A percentile compares a stretch with the other conserved stretches of the same genome.
These are phyloP conservation scores for Saksenaea vasiformis DNA, from an alignment of 371 early-diverging fungal species.

Conservation along the genomic window DNA sequence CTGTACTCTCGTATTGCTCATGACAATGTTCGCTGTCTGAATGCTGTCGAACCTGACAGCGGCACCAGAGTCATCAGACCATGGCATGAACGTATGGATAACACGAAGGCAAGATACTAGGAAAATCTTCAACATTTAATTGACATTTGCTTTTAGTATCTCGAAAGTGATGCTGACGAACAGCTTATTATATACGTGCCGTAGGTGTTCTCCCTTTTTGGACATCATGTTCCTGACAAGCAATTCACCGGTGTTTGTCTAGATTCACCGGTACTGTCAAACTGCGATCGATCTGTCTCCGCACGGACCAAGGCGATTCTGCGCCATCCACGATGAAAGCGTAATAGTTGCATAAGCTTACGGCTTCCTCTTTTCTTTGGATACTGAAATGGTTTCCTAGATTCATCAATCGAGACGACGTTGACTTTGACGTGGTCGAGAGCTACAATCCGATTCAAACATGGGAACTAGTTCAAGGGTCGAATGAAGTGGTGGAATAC, in stretches of 20 bases:
- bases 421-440: conserved; percentile 90
- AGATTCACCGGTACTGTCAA: conserved; percentile 90
- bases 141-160: conserved; percentile 40
- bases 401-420: conserved; percentile 85
- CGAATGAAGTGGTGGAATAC: conserved; percentile 70
- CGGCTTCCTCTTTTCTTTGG: not conserved
- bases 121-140: not conserved
- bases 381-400: conserved; percentile 33
- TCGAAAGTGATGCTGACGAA: conserved; percentile 89
- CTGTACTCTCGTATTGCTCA: conserved; percentile 82
- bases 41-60: conserved; percentile 72
- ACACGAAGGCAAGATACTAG: conserved; percentile 48
- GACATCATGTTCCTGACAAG: not conserved
- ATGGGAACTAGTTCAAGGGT: conserved; percentile 72
- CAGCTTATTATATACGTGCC: conserved; percentile 89
- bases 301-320: conserved; percentile 65
- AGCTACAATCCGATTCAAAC: conserved; percentile 70
- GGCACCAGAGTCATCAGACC: conserved; percentile 83
- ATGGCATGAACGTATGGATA: conserved; percentile 80
- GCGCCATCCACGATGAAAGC: conserved; percentile 79
- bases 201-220: conserved; percentile 54
- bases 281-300: conserved; percentile 83
- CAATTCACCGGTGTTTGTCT: not conserved
- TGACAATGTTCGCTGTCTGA: conserved; percentile 80
- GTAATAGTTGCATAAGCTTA: conserved; percentile 39